A percentile compares a stretch with the other conserved stretches of the same genome.
phyloP scores from a whole-genome alignment of 208 protist species.

The Crithidia mellificae region DNA sequence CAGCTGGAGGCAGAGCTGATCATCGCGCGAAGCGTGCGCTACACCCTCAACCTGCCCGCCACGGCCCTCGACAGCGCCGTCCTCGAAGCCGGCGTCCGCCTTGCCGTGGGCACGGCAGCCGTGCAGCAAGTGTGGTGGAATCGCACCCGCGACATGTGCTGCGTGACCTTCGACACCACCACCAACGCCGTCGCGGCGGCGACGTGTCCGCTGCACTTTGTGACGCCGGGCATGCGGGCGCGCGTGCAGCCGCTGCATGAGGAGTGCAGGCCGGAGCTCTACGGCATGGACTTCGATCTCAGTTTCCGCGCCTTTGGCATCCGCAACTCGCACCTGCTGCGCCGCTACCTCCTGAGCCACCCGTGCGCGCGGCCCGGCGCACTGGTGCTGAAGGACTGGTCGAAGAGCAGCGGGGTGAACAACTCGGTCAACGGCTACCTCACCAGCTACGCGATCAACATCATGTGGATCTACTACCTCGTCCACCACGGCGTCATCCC shows the following conservation, averaged over 20 bases:
- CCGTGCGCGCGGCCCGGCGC: conserved; percentile 60
- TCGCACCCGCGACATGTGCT: conserved; percentile 65
- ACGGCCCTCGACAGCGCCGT: conserved; percentile 59
- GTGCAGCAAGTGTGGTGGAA: conserved; percentile 91
- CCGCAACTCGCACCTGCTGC: conserved; percentile 85
- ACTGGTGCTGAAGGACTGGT: conserved; percentile 82
- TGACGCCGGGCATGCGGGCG: conserved; percentile 36
- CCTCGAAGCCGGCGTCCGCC: conserved; percentile 75
- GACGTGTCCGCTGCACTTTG: conserved; percentile 46
- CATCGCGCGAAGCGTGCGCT: conserved; percentile 74
- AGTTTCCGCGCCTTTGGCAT: conserved; percentile 65
- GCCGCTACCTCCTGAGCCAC: conserved; percentile 56
- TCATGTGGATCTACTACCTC: conserved; percentile 83
- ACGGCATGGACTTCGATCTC: conserved; percentile 83
- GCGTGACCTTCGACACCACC: conserved; percentile 65
- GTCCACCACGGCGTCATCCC: conserved; percentile 30
- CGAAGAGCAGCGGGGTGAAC: conserved; percentile 74
- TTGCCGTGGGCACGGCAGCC: conserved; percentile 45
- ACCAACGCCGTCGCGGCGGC: conserved; percentile 65
- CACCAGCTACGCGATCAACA: conserved; percentile 74
- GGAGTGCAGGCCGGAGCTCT: conserved; percentile 65
- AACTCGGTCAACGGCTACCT: conserved; percentile 74
- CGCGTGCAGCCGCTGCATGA: conserved; percentile 21
- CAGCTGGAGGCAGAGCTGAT: conserved; percentile 70
- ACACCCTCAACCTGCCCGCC: conserved; percentile 54